Evolutionary conservation across 768 basidiomycete genomes (phyloP).

Genomic region (Russula compacta): DNA sequence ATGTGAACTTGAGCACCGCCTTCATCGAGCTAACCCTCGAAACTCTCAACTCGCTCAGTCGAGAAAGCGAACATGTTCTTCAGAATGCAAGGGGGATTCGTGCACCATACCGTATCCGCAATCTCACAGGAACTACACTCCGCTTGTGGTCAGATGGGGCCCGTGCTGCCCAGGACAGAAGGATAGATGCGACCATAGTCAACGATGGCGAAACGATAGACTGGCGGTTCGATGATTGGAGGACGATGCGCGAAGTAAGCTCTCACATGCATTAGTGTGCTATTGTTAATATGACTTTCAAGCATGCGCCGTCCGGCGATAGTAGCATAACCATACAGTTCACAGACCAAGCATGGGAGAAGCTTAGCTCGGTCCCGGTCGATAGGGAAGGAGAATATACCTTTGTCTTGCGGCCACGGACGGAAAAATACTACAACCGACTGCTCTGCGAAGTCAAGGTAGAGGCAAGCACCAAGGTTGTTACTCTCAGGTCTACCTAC

Average conservation of each 20-base stretch:
- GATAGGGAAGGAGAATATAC: slow-evolving; percentile 89
- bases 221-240: slow-evolving; percentile 98
- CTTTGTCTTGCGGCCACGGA: slow-evolving; percentile 75
- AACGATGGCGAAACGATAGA: slow-evolving; percentile 70
- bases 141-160: slow-evolving; percentile 81
- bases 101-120: slow-evolving; percentile 88
- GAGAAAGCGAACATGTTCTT: slow-evolving; percentile 61
- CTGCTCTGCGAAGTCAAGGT: slow-evolving; percentile 85
- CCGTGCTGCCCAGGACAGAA: slow-evolving; percentile 37
- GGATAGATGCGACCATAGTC: slow-evolving; percentile 48
- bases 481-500: slow-evolving; percentile 89
- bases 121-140: slow-evolving; percentile 81
- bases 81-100: slow-evolving; percentile 78
- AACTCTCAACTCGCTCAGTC: slow-evolving; percentile 61
- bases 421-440: slow-evolving; percentile 65
- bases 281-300: slow-evolving; percentile 1
- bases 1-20: slow-evolving; percentile 84
- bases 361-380: slow-evolving; percentile 78
- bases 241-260: slow-evolving; percentile 80
- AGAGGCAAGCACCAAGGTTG: slow-evolving; percentile 86
- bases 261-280: not conserved
- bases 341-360: slow-evolving; percentile 82
- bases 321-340: slow-evolving; percentile 84
- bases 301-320: slow-evolving; percentile 51
- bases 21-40: slow-evolving; percentile 81